phyloP scores from a whole-genome alignment of 495 filamentous ascomycete genomes.

The Glonium stellatum region DNA sequence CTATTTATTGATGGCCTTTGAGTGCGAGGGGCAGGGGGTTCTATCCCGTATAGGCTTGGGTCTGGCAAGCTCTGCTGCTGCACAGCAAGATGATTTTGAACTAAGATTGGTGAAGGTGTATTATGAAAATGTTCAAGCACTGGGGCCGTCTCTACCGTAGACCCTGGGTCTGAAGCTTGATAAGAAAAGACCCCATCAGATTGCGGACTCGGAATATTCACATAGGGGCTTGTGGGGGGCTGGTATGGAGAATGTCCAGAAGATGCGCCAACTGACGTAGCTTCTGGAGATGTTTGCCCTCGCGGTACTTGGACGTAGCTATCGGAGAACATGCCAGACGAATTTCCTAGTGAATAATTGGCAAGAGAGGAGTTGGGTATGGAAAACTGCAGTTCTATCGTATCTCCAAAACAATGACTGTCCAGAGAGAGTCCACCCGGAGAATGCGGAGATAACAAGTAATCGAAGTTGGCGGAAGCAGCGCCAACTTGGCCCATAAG shows the following conservation, averaged over 20 bases:
- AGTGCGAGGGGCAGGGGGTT: background rate
- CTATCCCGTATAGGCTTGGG: background rate
- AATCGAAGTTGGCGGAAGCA: background rate
- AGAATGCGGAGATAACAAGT: conserved; percentile 5
- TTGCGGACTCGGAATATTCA: conserved; percentile 6
- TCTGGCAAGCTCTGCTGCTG: background rate
- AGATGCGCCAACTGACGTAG: background rate
- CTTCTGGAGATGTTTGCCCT: background rate
- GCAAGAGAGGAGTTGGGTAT: background rate
- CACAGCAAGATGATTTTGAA: background rate
- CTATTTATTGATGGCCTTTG: background rate
- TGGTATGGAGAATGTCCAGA: conserved; percentile 11
- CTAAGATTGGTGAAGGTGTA: background rate
- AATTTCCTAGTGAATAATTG: background rate
- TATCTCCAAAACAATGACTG: background rate
- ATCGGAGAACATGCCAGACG: background rate
- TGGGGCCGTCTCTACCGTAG: conserved; percentile 3
- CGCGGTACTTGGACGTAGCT: background rate
- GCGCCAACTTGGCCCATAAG: background rate
- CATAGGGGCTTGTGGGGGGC: conserved; percentile 10
- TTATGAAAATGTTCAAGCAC: conserved; percentile 3
- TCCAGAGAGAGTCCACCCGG: conserved; percentile 1
- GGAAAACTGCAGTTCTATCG: background rate
- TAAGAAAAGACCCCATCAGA: conserved; percentile 17
- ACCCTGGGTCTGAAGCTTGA: conserved; percentile 9